Conservation (phyloP, 179 eudicot genomes). For the Beta corolliflora region DNA sequence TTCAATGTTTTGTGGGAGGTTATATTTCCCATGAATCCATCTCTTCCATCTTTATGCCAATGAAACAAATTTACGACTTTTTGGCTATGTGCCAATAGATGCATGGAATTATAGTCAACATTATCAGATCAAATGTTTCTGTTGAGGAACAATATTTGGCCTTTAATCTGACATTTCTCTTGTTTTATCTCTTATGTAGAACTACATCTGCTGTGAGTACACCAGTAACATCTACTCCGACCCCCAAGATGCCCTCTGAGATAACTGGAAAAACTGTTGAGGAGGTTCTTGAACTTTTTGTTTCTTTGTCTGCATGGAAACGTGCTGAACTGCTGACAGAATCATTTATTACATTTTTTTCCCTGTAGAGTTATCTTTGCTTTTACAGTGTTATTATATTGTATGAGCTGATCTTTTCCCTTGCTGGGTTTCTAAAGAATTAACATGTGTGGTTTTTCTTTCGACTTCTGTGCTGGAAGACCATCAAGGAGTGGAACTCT, state of each 20-base stretch:
- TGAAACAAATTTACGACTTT: too few relatives aligned
- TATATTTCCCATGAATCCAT: neutral
- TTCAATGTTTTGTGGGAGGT: too few relatives aligned
- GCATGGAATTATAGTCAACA: neutral
- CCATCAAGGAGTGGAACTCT: conserved; percentile 91
- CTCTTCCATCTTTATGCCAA: neutral
- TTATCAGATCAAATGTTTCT: neutral
- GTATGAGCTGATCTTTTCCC: neutral
- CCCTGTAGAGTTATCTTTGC: too few relatives aligned
- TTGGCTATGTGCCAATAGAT: neutral
- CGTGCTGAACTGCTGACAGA: neutral
- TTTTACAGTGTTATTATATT: neutral
- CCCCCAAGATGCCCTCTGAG: conserved; percentile 93
- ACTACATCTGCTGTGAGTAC: conserved; percentile 58
- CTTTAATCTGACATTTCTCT: conserved; percentile 10
- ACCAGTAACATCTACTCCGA: conserved; percentile 55
- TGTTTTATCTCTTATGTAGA: conserved; percentile 40
- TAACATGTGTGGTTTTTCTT: conserved; percentile 9
- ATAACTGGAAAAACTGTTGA: conserved; percentile 90
- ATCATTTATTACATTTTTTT: too few relatives aligned
- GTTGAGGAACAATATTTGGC: neutral
- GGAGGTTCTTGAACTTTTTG: conserved; percentile 52
- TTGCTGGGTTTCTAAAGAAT: neutral
- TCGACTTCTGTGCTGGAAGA: conserved; percentile 39
- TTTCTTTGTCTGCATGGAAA: neutral